Evolutionary conservation across 1,284 basidiomycete genomes (phyloP).

Genomic region (Polyporus tsugae): DNA sequence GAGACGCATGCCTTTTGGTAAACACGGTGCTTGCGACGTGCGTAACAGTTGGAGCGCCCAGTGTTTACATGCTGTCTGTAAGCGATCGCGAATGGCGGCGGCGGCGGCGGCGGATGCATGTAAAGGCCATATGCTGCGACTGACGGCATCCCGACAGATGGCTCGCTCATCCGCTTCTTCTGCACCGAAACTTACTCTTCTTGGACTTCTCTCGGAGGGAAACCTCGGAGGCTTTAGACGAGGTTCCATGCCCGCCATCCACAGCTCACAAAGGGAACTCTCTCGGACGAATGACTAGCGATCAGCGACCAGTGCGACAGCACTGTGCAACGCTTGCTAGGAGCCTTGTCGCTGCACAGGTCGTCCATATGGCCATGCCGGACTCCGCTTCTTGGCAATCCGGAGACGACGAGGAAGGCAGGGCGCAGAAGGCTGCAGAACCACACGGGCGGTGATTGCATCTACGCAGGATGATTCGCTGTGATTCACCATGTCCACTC

Average conservation of each 20-base stretch:
- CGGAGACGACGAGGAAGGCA: neutral
- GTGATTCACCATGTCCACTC: neutral
- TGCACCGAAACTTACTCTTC: neutral
- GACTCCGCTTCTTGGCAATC: neutral
- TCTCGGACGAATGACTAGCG: neutral
- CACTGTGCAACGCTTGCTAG: neutral
- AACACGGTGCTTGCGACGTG: neutral
- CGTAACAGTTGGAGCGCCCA: neutral
- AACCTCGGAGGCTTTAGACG: neutral
- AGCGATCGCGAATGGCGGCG: neutral
- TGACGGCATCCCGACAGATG: slow-evolving; percentile 11
- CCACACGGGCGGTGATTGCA: slow-evolving; percentile 3
- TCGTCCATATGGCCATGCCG: neutral
- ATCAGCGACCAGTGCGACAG: neutral
- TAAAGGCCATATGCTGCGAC: neutral
- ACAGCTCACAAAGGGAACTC: neutral
- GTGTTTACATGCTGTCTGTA: neutral
- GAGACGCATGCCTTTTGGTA: neutral
- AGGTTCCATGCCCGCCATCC: slow-evolving; percentile 1
- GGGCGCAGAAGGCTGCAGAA: neutral
- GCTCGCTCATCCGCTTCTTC: slow-evolving; percentile 4
- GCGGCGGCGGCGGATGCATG: neutral
- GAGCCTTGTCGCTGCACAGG: neutral
- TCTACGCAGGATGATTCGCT: neutral
- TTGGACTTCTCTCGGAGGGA: neutral